phyloP scores from a whole-genome alignment of 768 basidiomycete genomes.

The Suillus placidus region DNA sequence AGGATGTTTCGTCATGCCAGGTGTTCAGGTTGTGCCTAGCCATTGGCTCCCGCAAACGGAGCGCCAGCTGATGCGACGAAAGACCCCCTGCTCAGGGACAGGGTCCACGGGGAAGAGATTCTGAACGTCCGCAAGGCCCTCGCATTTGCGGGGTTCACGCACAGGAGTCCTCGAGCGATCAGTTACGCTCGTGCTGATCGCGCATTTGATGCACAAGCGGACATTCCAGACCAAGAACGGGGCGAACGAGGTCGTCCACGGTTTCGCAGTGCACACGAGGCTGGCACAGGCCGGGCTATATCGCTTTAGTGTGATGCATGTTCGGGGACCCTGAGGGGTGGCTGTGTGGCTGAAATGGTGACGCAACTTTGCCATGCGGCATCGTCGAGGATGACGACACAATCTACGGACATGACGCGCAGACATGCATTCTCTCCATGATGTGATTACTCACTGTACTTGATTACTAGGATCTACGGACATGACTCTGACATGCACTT shows the following conservation, averaged over 20 bases:
- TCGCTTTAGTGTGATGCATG: conserved; percentile 63
- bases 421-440: conserved; percentile 16
- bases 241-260: conserved; percentile 66
- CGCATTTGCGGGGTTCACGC: conserved; percentile 90
- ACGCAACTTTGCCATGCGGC: conserved; percentile 29
- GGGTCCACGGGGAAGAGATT: conserved; percentile 82
- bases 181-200: conserved; percentile 76
- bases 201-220: conserved; percentile 62
- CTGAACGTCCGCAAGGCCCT: conserved; percentile 89
- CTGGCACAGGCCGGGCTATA: conserved; percentile 78
- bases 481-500: conserved; percentile 21
- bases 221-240: conserved; percentile 49
- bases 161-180: conserved; percentile 83
- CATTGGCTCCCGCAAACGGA: conserved; percentile 87
- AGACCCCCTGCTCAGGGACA: conserved; percentile 87
- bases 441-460: background rate
- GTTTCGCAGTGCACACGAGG: conserved; percentile 60
- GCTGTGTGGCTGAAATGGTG: conserved; percentile 31
- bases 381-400: conserved; percentile 34
- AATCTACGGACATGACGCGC: conserved; percentile 28
- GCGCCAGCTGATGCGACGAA: conserved; percentile 81
- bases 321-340: conserved; percentile 27
- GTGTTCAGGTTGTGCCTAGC: conserved; percentile 48
- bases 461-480: conserved; percentile 25
- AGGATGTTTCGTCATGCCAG: conserved; percentile 31